A percentile compares a stretch with the other conserved stretches of the same genome.
These are phyloP conservation scores for Coemansia sp. DNA, from an alignment of 192 early-diverging fungal genomes.

Conservation along the genomic window DNA sequence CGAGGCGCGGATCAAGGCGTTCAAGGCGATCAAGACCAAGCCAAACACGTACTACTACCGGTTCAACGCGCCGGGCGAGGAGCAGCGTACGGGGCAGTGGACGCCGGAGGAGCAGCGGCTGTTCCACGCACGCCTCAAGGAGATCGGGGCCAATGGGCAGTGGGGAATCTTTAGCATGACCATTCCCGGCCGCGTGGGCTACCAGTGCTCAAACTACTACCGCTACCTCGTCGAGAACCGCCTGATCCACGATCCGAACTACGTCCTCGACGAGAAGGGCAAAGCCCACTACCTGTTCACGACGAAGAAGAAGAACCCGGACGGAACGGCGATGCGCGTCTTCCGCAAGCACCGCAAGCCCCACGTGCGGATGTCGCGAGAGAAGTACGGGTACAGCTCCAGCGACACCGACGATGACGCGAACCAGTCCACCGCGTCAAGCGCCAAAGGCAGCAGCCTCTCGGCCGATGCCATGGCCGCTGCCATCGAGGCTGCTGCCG, in stretches of 20 bases:
- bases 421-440: slow-evolving; percentile 19
- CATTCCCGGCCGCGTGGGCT: slow-evolving; percentile 92
- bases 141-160: slow-evolving; percentile 91
- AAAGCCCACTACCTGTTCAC: slow-evolving; percentile 88
- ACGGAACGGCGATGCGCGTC: slow-evolving; percentile 71
- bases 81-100: slow-evolving; percentile 89
- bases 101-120: slow-evolving; percentile 77
- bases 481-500: slow-evolving; percentile 9
- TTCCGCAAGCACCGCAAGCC: slow-evolving; percentile 73
- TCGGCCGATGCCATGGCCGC: slow-evolving; percentile 10
- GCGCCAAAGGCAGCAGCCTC: slow-evolving; percentile 6
- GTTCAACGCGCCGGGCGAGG: slow-evolving; percentile 95
- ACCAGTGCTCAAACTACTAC: slow-evolving; percentile 98
- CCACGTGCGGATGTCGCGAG: slow-evolving; percentile 53
- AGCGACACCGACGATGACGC: slow-evolving; percentile 31
- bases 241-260: slow-evolving; percentile 87
- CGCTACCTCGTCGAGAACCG: slow-evolving; percentile 81
- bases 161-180: slow-evolving; percentile 97
- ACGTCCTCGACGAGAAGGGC: slow-evolving; percentile 83
- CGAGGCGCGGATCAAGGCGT: slow-evolving; percentile 86
- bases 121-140: slow-evolving; percentile 76
- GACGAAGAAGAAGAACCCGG: slow-evolving; percentile 70
- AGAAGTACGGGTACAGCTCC: slow-evolving; percentile 55
- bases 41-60: slow-evolving; percentile 98
- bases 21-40: slow-evolving; percentile 86